Evolutionary conservation across 257 asterid genomes (phyloP), one percentile per base, ranked within the genome.

Genomic region (Nicotiana obtusifolia): DNA sequence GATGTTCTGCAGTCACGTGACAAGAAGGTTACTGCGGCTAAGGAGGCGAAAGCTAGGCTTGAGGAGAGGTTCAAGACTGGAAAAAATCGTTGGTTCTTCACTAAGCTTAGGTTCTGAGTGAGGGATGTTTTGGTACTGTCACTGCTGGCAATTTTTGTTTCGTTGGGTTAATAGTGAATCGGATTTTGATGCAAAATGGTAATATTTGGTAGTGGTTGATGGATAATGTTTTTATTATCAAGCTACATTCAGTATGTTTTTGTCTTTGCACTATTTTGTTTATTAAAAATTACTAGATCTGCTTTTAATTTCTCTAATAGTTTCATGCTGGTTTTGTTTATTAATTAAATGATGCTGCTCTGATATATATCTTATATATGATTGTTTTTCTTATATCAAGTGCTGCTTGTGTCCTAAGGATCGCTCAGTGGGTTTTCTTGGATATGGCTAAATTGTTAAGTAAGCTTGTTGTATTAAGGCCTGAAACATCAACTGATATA

Each of bases 11-110:
- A 80, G 60, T 33, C 86, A 19, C 83, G 83, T 0, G 84, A 81
- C 56, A 81, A 75, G 82, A 84, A 80, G 80, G 86, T 84, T 20
- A 54, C 84, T 10, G 84, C 84, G 54, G 75, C 84, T 5, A 84
- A 84, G 81, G 82, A 81, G 64, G n/a, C 80, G 10, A 84, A 84
- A 57, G 82, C 86, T 19, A 77, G 75, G 44, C 53, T 84, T 26
- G 82, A 81, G 71, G 86, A 84, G 59, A 75, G 82, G 84, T 84
- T 84, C 65, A 84, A 84, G 76, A 75, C 73, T 1, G 86, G 86
- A 10, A 84, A 84, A 76, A 84, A 84, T 20, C 75, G 86, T 10
- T 84, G 86, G 86, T 81, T 84, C 82, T 84, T 84, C 7, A 47
- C 86, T 33, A 84, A 81, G 84, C 82, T 84, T 57, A 81, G 84